Percentiles rank a stretch among this genome's conserved stretches.
Conservation (phyloP, 1,139 yeast genomes). For the Taphrina communis region DNA sequence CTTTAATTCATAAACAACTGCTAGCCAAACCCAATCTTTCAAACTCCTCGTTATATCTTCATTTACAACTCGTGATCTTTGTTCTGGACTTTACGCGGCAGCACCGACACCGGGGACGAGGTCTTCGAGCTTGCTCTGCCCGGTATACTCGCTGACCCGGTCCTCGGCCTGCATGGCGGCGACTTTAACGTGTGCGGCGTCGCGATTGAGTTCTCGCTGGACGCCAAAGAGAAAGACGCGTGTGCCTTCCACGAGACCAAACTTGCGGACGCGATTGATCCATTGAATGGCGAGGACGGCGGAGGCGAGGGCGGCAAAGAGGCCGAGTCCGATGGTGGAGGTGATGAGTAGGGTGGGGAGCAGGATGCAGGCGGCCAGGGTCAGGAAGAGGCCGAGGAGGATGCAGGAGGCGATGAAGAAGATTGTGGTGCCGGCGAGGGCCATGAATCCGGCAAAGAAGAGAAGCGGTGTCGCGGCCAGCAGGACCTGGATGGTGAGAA, state of each 20-base stretch:
- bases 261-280: constrained; percentile 1
- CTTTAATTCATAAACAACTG: too few species aligned
- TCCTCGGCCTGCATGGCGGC: constrained; percentile 24
- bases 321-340: constrained; percentile 3
- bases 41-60: too few species aligned
- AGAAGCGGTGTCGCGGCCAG: constrained; percentile 8
- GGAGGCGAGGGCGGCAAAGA: constrained; percentile 6
- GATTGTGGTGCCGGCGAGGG: constrained; percentile 2
- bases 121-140: constrained; percentile 16
- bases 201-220: constrained; percentile 14
- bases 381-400: constrained; percentile 11
- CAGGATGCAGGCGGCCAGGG: constrained; percentile 21
- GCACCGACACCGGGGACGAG: constrained; percentile 21
- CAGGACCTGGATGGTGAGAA: constrained; percentile 27
- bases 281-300: constrained; percentile 1
- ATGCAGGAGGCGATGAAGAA: constrained; percentile 9
- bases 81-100: background rate
- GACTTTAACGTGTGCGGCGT: constrained; percentile 2
- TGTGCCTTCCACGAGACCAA: constrained; percentile 9
- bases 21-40: too few species aligned
- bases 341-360: constrained; percentile 6
- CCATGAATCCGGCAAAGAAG: constrained; percentile 15
- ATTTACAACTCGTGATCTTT: too few species aligned
- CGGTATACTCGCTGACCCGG: background rate
- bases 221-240: constrained; percentile 22